These are phyloP conservation scores for Fusarium sp. DNA, from an alignment of 2,329 filamentous ascomycete genomes.

Conservation along the genomic window DNA sequence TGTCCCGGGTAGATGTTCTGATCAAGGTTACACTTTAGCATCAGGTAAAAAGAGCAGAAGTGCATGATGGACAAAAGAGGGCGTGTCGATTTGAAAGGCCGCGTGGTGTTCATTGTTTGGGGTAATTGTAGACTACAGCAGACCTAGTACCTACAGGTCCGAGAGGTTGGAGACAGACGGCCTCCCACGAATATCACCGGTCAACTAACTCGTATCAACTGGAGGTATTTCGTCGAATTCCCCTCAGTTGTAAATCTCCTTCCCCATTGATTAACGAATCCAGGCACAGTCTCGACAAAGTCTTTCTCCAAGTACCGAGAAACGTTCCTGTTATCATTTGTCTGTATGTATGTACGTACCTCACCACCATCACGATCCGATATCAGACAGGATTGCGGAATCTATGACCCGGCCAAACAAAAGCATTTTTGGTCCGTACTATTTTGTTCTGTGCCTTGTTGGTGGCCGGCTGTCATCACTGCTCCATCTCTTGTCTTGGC, in stretches of 20 bases:
- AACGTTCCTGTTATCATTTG: neutral
- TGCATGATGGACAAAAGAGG: constrained; percentile 38
- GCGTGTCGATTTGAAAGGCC: constrained; percentile 35
- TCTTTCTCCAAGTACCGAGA: neutral
- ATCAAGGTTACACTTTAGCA: constrained; percentile 8
- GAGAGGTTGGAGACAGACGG: constrained; percentile 12
- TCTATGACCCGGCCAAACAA: constrained; percentile 8
- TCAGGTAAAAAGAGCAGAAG: constrained; percentile 17
- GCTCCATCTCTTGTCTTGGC: constrained; percentile 11
- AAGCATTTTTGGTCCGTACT: neutral
- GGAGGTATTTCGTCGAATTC: constrained; percentile 21
- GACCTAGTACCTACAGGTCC: constrained; percentile 9
- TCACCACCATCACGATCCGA: neutral
- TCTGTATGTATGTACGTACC: neutral
- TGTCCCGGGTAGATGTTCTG: neutral
- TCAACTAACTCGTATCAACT: neutral
- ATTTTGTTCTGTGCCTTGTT: neutral
- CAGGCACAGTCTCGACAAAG: neutral
- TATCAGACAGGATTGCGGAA: neutral
- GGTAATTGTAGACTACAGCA: neutral
- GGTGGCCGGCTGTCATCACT: constrained; percentile 8
- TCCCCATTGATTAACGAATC: constrained; percentile 27
- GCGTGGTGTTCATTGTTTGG: constrained; percentile 8
- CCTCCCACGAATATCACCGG: constrained; percentile 3
- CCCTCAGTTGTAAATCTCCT: constrained; percentile 22